Base-by-base conservation (phyloP, 805 yeast species). In the Pichia cabralensis region DNA sequence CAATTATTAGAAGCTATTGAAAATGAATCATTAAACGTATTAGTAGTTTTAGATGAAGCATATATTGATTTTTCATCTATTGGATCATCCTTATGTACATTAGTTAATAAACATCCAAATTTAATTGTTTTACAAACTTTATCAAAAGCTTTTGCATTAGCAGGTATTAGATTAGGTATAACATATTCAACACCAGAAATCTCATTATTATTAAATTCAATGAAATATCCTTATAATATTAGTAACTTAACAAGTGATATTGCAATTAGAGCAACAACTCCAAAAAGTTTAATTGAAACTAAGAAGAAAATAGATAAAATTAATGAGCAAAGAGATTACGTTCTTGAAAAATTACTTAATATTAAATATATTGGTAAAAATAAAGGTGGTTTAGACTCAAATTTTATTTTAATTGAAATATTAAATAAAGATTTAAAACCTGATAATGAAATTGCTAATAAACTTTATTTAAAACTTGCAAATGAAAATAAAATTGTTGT, bases 161-260 rank as follows among this genome's bases (percentile, higher is more conserved):
- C 98, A 3, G 97, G 96, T 29, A 80, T 88, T 32, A 71, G 98
- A 48, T 58, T 89, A 28, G 98, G 98, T 18, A 64, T 86, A 40
- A 77, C 95, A 1, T 89, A 55, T 50, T 68, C 88, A 4, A 62
- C 69, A 13, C 60, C 64, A 11, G 71, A 69, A 41, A 61, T 92
- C 30, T 71, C 95, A 0, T 48, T 56, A 5, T 70, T 82, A 31
- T 61, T 92, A 48, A 92, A 92, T 55, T 74, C 94, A 17, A 79
- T 89, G 80, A 92, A 92, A 55, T 95, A 94, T 24, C 98, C 98
- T 3, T 92, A 92, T 60, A 92, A 89, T 56, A 82, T 92, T 38
- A 83, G 95, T 8, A 70, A 85, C 10, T 62, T 81, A 44, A 76
- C 97, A 1, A 66, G 96, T 5, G 70, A 71, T 36, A 62, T 85